phyloP scores from a whole-genome alignment of 2,329 filamentous ascomycete species.

The Aureobasidium namibiae region DNA sequence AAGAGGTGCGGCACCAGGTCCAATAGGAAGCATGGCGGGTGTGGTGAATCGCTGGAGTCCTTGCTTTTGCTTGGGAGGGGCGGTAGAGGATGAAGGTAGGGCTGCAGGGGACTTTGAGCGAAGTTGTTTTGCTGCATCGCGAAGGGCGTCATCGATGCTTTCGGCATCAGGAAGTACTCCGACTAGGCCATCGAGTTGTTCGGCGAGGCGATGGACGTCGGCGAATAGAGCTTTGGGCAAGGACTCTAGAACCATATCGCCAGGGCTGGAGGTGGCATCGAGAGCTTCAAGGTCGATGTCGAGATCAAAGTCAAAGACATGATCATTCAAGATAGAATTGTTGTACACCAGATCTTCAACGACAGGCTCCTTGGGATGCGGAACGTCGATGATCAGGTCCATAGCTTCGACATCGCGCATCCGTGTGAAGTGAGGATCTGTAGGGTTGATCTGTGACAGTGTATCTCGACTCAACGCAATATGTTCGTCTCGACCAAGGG shows the following conservation, averaged over 20 bases:
- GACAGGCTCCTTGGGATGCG: not conserved
- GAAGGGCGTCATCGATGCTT: constrained; percentile 12
- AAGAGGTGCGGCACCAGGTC: constrained; percentile 59
- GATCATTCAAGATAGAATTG: not conserved
- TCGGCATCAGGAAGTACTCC: constrained; percentile 6
- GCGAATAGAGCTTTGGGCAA: constrained; percentile 13
- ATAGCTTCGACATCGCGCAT: constrained; percentile 64
- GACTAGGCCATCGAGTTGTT: constrained; percentile 14
- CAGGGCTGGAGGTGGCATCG: not conserved
- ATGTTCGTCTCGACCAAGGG: constrained; percentile 79
- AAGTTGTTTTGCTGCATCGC: constrained; percentile 9
- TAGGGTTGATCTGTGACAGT: constrained; percentile 56
- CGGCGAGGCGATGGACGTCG: constrained; percentile 12
- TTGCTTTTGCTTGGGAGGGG: not conserved
- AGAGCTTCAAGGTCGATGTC: constrained; percentile 14
- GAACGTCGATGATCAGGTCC: constrained; percentile 60
- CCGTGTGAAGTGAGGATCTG: constrained; percentile 76
- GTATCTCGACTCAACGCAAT: constrained; percentile 72
- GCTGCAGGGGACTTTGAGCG: constrained; percentile 19
- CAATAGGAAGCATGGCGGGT: constrained; percentile 47
- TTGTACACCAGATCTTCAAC: not conserved
- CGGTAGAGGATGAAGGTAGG: constrained; percentile 12
- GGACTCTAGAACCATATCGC: constrained; percentile 10
- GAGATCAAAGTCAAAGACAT: constrained; percentile 12
- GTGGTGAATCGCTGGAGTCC: constrained; percentile 30